Percentiles rank a stretch among this genome's conserved stretches.
Evolutionary conservation across 2,329 filamentous ascomycete genomes (phyloP).

Genomic region (Aspergillus ruber): DNA sequence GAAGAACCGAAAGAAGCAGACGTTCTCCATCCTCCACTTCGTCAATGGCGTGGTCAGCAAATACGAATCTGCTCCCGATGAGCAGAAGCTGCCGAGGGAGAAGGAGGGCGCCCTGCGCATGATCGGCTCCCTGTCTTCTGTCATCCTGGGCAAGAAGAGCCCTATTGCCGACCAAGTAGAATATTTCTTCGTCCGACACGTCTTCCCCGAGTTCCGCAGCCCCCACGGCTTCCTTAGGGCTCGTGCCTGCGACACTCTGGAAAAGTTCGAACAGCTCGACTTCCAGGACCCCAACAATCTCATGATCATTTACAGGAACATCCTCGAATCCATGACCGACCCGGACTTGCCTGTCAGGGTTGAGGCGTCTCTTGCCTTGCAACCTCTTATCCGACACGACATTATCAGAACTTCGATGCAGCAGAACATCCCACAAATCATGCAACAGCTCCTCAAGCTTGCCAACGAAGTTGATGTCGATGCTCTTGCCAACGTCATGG

Average conservation of each 20-base stretch:
- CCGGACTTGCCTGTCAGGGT: constrained; percentile 88
- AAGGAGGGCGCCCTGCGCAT: constrained; percentile 96
- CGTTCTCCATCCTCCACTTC: constrained; percentile 88
- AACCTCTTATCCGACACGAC: constrained; percentile 92
- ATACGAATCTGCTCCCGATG: constrained; percentile 76
- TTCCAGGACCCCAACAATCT: constrained; percentile 97
- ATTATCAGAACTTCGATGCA: constrained; percentile 94
- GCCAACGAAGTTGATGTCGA: constrained; percentile 98
- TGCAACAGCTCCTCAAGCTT: constrained; percentile 95
- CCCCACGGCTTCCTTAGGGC: constrained; percentile 86
- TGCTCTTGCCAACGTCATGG: constrained; percentile 96
- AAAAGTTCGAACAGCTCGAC: constrained; percentile 95
- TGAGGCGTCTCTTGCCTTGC: constrained; percentile 85
- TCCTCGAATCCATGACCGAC: constrained; percentile 94
- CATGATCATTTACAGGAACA: constrained; percentile 91
- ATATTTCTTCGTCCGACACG: constrained; percentile 96
- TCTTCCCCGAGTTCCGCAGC: constrained; percentile 96
- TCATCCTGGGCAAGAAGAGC: constrained; percentile 96
- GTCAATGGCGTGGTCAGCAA: constrained; percentile 92
- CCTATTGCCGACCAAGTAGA: constrained; percentile 96
- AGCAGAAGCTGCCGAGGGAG: constrained; percentile 86
- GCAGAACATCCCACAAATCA: constrained; percentile 95
- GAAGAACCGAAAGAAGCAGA: constrained; percentile 91
- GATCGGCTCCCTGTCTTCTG: constrained; percentile 90
- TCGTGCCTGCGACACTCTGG: constrained; percentile 90